Evolutionary conservation across 257 asterid species (phyloP).

Genomic region (Fraxinus americana): DNA sequence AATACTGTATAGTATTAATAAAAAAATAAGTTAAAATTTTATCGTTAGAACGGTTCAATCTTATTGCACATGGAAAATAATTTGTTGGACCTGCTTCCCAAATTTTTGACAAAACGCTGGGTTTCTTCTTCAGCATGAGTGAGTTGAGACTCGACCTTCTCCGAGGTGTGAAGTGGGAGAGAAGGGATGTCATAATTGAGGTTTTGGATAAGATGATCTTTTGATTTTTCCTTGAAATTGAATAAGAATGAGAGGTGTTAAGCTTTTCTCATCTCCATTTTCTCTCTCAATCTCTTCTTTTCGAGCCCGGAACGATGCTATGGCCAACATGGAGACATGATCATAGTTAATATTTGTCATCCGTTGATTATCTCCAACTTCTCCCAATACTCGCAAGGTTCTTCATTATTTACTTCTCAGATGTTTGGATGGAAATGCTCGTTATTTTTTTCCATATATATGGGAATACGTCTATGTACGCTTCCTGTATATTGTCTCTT

Average conservation of each 20-base stretch:
- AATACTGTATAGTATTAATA: neutral
- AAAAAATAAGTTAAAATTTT: too few relatives aligned
- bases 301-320: constrained; percentile 59
- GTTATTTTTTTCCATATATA: constrained; percentile 10
- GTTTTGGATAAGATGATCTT: too few relatives aligned
- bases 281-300: constrained; percentile 82
- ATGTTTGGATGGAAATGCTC: neutral
- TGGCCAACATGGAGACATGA: too few relatives aligned
- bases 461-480: too few relatives aligned
- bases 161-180: too few relatives aligned
- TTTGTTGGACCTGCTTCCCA: constrained; percentile 55
- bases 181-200: too few relatives aligned
- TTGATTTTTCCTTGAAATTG: too few relatives aligned
- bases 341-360: constrained; percentile 39
- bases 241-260: too few relatives aligned
- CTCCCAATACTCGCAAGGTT: constrained; percentile 57
- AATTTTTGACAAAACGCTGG: constrained; percentile 60
- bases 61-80: too few relatives aligned
- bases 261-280: constrained; percentile 53
- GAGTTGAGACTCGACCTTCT: constrained; percentile 70
- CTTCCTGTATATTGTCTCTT: neutral
- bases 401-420: constrained; percentile 34
- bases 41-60: too few relatives aligned
- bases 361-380: constrained; percentile 53
- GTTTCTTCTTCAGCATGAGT: constrained; percentile 77